These are phyloP conservation scores for Stevia rebaudiana DNA, from an alignment of 140 eudicot species.

Conservation along the genomic window DNA sequence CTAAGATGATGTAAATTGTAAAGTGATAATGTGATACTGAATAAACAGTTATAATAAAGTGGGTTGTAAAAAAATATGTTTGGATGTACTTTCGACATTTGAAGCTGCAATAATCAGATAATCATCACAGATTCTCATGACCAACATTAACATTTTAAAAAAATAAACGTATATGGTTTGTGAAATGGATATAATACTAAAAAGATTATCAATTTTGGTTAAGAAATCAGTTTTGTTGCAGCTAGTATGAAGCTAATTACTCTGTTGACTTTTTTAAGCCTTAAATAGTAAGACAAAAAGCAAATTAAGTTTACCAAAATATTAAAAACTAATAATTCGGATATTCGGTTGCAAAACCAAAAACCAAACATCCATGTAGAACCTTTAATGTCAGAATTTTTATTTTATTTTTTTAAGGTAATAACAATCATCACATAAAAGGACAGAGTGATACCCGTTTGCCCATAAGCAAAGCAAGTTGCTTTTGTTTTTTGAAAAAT, in stretches of 20 bases:
- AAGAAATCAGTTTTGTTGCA: background rate
- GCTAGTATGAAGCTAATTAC: background rate
- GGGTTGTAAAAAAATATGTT: background rate
- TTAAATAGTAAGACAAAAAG: background rate
- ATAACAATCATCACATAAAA: background rate
- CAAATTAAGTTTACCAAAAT: background rate
- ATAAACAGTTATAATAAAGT: background rate
- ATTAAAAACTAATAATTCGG: background rate
- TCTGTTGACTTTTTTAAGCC: background rate
- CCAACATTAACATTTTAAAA: background rate
- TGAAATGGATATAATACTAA: background rate
- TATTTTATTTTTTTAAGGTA: background rate
- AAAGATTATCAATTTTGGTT: background rate
- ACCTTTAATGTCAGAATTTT: background rate
- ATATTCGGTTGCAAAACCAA: background rate
- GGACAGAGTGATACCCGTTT: constrained; percentile 45
- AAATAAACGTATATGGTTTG: background rate
- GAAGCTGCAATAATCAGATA: background rate
- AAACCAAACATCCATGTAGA: background rate
- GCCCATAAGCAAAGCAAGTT: constrained; percentile 89
- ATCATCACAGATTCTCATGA: background rate
- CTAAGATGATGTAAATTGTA: background rate
- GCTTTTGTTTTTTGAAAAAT: constrained; percentile 76
- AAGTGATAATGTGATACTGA: background rate
- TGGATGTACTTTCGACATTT: background rate